Evolutionary conservation across 2,329 filamentous ascomycete species (phyloP).

Genomic region (Lachnellula occidentalis): DNA sequence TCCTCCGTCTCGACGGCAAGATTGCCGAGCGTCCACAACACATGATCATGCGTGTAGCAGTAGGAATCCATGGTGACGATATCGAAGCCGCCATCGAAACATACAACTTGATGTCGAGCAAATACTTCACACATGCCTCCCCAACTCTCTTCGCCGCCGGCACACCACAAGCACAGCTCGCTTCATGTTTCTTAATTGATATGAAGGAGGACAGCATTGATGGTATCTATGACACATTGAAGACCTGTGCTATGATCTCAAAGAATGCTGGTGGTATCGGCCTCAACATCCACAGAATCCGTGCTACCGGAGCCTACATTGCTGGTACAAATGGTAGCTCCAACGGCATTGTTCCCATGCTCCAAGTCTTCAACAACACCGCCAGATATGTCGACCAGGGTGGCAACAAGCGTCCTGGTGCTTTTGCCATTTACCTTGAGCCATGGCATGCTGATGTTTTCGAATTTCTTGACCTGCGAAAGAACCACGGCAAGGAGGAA

Average conservation of each 20-base stretch:
- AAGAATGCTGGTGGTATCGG: slow-evolving; percentile 99
- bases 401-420: slow-evolving; percentile 97
- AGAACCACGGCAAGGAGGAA: slow-evolving; percentile 99
- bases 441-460: slow-evolving; percentile 98
- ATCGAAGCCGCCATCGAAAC: slow-evolving; percentile 95
- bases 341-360: slow-evolving; percentile 95
- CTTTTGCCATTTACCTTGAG: slow-evolving; percentile 98
- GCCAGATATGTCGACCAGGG: slow-evolving; percentile 98
- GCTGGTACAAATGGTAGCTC: slow-evolving; percentile 97
- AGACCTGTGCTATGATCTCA: slow-evolving; percentile 99
- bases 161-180: slow-evolving; percentile 88
- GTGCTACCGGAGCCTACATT: slow-evolving; percentile 96
- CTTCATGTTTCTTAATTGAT: slow-evolving; percentile 97
- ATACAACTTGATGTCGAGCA: slow-evolving; percentile 98
- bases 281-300: slow-evolving; percentile 92
- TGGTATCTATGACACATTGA: slow-evolving; percentile 97
- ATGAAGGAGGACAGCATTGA: slow-evolving; percentile 99
- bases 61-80: slow-evolving; percentile 92
- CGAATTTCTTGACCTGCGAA: slow-evolving; percentile 92
- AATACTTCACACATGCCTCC: slow-evolving; percentile 97
- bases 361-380: slow-evolving; percentile 98
- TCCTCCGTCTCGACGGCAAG: slow-evolving; percentile 91
- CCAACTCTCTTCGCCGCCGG: slow-evolving; percentile 98
- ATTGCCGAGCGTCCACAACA: slow-evolving; percentile 97
- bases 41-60: slow-evolving; percentile 99